These are phyloP conservation scores for Monosporascus sp. DNA, from an alignment of 2,329 filamentous ascomycete species.

Conservation along the genomic window DNA sequence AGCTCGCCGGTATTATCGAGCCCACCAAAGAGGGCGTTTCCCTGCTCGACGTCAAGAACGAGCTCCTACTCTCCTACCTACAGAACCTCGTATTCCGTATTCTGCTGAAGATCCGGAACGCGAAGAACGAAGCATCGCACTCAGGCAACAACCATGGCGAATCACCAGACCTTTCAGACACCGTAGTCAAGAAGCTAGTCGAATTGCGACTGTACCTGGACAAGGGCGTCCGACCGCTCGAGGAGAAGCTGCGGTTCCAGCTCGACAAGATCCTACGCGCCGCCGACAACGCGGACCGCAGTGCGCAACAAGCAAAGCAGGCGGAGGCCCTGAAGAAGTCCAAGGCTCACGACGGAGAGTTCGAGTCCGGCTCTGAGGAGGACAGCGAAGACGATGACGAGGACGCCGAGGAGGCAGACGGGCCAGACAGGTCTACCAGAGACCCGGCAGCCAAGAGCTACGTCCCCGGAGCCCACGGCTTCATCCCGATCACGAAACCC, in stretches of 20 bases:
- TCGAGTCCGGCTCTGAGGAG: constrained; percentile 30
- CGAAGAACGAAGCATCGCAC: constrained; percentile 22
- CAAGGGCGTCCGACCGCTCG: constrained; percentile 83
- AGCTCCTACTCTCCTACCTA: constrained; percentile 91
- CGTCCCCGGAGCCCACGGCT: constrained; percentile 32
- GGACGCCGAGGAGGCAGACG: constrained; percentile 24
- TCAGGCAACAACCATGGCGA: constrained; percentile 29
- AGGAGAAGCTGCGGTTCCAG: constrained; percentile 88
- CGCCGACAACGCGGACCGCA: constrained; percentile 66
- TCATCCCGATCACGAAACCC: constrained; percentile 29
- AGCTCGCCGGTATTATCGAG: constrained; percentile 51
- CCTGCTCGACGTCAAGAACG: constrained; percentile 91
- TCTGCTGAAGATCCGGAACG: constrained; percentile 69
- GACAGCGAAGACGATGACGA: constrained; percentile 29
- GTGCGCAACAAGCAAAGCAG: constrained; percentile 26
- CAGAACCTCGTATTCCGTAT: constrained; percentile 90
- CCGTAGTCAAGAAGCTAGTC: constrained; percentile 79
- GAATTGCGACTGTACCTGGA: constrained; percentile 91
- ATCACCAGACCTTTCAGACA: constrained; percentile 47
- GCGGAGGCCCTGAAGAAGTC: constrained; percentile 28
- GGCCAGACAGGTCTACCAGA: constrained; percentile 9
- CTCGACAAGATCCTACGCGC: constrained; percentile 91
- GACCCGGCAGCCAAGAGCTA: constrained; percentile 27
- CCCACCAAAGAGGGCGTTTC: constrained; percentile 86
- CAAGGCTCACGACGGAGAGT: constrained; percentile 25